Percentiles rank a stretch among this genome's conserved stretches.
Conservation (phyloP, 1,284 basidiomycete genomes). For the Heterobasidion parviporum region DNA sequence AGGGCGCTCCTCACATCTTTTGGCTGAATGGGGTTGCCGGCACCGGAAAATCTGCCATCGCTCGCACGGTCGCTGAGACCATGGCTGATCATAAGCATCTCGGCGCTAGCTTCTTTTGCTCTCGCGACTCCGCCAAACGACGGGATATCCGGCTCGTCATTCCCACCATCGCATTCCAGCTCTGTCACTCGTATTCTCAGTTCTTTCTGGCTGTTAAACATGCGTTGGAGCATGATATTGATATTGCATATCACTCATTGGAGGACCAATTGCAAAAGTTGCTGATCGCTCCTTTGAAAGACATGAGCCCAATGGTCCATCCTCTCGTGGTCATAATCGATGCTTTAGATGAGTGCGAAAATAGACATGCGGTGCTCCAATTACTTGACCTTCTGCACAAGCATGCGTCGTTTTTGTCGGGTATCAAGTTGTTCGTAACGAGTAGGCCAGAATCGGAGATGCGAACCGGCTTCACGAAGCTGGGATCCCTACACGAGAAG, state of each 20-base stretch:
- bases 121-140: conserved; percentile 13
- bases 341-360: conserved; percentile 21
- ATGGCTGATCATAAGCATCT: conserved; percentile 9
- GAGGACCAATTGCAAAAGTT: conserved; percentile 13
- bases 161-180: conserved; percentile 18
- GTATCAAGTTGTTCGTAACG: conserved; percentile 16
- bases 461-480: conserved; percentile 6
- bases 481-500: neutral
- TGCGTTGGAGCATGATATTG: no score
- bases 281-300: conserved; percentile 13
- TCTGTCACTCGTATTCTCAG: conserved; percentile 8
- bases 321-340: conserved; percentile 16
- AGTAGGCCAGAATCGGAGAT: conserved; percentile 17
- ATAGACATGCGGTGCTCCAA: conserved; percentile 11
- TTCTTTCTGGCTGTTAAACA: conserved; percentile 12
- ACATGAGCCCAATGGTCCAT: conserved; percentile 1
- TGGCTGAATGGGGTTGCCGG: conserved; percentile 12
- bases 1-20: conserved; percentile 1
- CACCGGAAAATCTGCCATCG: conserved; percentile 13
- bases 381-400: conserved; percentile 9
- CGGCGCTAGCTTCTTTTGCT: conserved; percentile 25
- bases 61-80: conserved; percentile 4
- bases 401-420: neutral
- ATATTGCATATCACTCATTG: no score
- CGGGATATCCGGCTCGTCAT: conserved; percentile 15